Evolutionary conservation across 1,284 basidiomycete species (phyloP), one percentile per base, ranked within the genome.

Genomic region (Ustilago lituana): DNA sequence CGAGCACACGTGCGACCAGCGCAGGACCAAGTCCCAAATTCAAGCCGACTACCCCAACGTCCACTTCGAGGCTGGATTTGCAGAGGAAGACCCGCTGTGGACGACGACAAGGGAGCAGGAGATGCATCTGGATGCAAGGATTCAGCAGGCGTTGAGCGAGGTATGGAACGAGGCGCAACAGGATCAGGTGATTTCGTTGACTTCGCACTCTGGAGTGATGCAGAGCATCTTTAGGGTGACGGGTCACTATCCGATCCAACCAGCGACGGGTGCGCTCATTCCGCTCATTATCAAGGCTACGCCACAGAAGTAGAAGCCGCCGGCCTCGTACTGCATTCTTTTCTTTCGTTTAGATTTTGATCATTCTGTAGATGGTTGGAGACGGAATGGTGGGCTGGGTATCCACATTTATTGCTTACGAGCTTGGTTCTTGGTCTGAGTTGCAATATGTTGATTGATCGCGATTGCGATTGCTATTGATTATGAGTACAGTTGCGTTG

Each of bases 271-370:
- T 15, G 63, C 66, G 14, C 17, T 74, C 19, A 57, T 74, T 29
- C 72, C 72, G n/a, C 19, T 74, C 14, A 56, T 74, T 32, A 45
- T 74, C 56, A 74, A 74, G 51, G 72, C 62, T 19, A 71, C 63
- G 15, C 72, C 72, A 12, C 41, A 51, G 19, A 47, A 66, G 39
- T 60, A 40, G 22, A 15, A 22, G 6, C 7, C 27, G 7, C 7
- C 27, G 12, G 27, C 27, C 27, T 7, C 27, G n/a, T 12, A 29
- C 27, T 29, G 6, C 12, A 29, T 29, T 29, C n/a, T 29, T 29
- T 29, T 29, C 27, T 29, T 12, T 29, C 27, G 7, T 29, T 29
- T 29, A 29, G 6, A 6, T 7, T 29, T 7, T 12, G 7, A 6
- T 12, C 6, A 29, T 29, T 12, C 12, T 12, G 12, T 29, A 29